These are phyloP conservation scores for Camellia sinensis DNA, from an alignment of 148 eudicot species.

Conservation along the genomic window DNA sequence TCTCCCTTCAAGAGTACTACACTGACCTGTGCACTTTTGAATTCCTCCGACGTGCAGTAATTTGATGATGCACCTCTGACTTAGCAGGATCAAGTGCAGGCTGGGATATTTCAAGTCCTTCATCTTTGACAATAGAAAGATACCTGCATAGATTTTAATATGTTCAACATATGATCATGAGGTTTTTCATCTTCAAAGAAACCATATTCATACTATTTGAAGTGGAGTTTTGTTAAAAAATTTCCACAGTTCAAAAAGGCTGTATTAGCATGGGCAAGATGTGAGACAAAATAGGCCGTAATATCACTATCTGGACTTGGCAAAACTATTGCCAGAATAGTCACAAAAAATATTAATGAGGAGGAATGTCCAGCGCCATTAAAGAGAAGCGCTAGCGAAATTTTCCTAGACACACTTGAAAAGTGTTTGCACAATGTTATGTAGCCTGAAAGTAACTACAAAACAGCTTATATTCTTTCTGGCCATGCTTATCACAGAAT, in stretches of 20 bases:
- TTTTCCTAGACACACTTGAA: no score
- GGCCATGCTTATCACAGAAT: neutral
- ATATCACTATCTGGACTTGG: neutral
- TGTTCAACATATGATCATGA: neutral
- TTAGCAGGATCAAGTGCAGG: conserved; percentile 68
- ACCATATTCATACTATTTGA: neutral
- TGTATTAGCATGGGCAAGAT: neutral
- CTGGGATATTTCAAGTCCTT: conserved; percentile 85
- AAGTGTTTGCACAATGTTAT: no score
- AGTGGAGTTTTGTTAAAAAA: neutral
- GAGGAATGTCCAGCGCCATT: neutral
- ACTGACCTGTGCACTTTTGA: conserved; percentile 65
- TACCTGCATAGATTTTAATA: conserved; percentile 42
- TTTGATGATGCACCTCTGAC: conserved; percentile 60
- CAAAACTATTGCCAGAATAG: neutral
- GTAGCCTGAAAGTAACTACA: no score
- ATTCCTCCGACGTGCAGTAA: conserved; percentile 56
- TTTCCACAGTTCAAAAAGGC: neutral
- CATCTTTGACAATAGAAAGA: conserved; percentile 51
- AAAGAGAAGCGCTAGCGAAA: no score
- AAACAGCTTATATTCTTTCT: no score
- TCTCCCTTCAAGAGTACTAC: conserved; percentile 6
- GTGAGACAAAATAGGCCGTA: neutral
- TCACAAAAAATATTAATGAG: neutral
- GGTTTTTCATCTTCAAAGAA: neutral